Conservation (phyloP, 1,284 basidiomycete species). For the Athelia sp. region DNA sequence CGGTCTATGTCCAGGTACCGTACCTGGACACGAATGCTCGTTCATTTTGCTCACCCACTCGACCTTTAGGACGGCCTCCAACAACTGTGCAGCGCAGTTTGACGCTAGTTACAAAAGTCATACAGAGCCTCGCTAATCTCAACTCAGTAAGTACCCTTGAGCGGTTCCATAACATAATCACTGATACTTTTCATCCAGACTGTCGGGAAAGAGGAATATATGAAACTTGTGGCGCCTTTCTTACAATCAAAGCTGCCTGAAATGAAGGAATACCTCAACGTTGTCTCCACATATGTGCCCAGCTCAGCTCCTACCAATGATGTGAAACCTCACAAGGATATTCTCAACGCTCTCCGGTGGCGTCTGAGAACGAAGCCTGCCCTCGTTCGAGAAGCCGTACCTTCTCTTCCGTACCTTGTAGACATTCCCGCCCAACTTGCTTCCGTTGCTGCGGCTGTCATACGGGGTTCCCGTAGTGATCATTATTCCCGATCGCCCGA, state of each 20-base stretch:
- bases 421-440: slow-evolving; percentile 73
- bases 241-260: slow-evolving; percentile 49
- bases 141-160: slow-evolving; percentile 49
- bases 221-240: slow-evolving; percentile 67
- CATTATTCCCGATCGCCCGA: slow-evolving; percentile 23
- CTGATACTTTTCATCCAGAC: slow-evolving; percentile 28
- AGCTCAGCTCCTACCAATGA: slow-evolving; percentile 30
- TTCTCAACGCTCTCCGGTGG: slow-evolving; percentile 51
- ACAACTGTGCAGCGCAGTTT: slow-evolving; percentile 65
- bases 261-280: slow-evolving; percentile 72
- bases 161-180: slow-evolving; percentile 3
- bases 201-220: slow-evolving; percentile 67
- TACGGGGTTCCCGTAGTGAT: slow-evolving; percentile 41
- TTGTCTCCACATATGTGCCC: slow-evolving; percentile 47
- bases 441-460: slow-evolving; percentile 65
- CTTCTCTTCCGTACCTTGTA: slow-evolving; percentile 60
- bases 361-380: slow-evolving; percentile 46
- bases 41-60: slow-evolving; percentile 8
- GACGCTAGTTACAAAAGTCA: slow-evolving; percentile 73
- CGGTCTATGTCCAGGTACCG: slow-evolving; percentile 62
- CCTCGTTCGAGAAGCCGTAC: slow-evolving; percentile 64
- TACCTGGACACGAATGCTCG: not conserved
- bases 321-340: slow-evolving; percentile 43
- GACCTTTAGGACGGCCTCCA: slow-evolving; percentile 53
- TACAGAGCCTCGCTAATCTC: slow-evolving; percentile 77